Base-by-base conservation (phyloP, 176 grass and related monocot genomes). In the Carex parvula region DNA sequence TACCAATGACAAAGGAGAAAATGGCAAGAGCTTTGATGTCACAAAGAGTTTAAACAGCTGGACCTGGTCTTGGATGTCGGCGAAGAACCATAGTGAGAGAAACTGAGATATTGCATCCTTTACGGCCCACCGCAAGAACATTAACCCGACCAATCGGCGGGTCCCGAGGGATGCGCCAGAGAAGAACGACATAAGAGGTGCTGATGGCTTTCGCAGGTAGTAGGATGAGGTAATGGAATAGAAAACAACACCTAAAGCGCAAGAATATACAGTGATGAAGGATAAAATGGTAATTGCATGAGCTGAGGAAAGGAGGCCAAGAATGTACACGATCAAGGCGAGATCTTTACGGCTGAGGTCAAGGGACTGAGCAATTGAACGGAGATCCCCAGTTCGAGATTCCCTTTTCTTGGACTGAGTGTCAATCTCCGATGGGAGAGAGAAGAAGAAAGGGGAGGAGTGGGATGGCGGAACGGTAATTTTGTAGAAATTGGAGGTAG, bases 21-120 rank as follows among this genome's bases (percentile, higher is more conserved):
- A 94, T 14, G 95, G 90, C 89, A 98, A 91, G 82, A 98, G 89
- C 64, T 91, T 94, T 54, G 88, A 92, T 0, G 85, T 86, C 14
- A 98, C 91, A 60, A 94, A 93, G 55, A 98, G 92, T 84, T 89
- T 93, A 81, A 98, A 94, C 18, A 94, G 82, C 79, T 91, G 88
- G n/a, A 87, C 63, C 79, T 98, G 92, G 69, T 94, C 95, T 3
- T 89, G 87, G 39, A 94, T 85, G 18, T 94, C 92, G 4, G 89
- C 84, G 10, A 98, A 93, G 89, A 98, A 98, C 89, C 90, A 92
- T 37, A 93, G 60, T 21, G 89, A 94, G 44, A 98, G 89, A 76
- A 98, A 86, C 86, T 95, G 95, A 54, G 92, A 88, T 3, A 98
- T 82, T 0, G 87, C 92, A 16, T 94, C 95, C 20, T 93, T 88